Percentiles rank a stretch among this genome's conserved stretches.
These are phyloP conservation scores for Mycena haematopus DNA, from an alignment of 768 basidiomycete species.

Conservation along the genomic window DNA sequence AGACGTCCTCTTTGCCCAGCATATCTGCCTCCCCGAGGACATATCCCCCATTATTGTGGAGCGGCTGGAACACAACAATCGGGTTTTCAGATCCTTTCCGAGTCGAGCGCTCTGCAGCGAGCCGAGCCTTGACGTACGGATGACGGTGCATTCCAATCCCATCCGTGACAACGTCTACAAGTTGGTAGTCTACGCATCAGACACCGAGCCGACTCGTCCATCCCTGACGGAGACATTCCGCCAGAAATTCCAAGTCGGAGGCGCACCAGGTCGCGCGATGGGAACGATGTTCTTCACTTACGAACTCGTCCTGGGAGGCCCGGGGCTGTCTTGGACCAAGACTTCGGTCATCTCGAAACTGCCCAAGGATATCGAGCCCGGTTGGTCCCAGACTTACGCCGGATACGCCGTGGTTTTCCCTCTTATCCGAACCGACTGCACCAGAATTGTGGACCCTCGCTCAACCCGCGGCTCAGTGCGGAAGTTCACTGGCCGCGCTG, in stretches of 20 bases:
- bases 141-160: conserved; percentile 1
- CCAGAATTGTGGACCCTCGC: not conserved
- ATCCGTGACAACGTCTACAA: not conserved
- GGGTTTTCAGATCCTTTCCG: not conserved
- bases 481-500: too few relatives aligned
- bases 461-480: not conserved
- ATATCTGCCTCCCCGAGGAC: not conserved
- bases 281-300: not conserved
- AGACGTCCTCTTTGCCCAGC: not conserved
- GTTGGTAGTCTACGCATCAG: not conserved
- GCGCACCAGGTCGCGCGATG: not conserved
- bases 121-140: not conserved
- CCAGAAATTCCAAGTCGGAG: not conserved
- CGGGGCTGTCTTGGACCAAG: conserved; percentile 23
- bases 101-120: not conserved
- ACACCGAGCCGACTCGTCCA: not conserved
- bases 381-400: not conserved
- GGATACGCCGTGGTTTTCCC: not conserved
- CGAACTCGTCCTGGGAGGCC: not conserved
- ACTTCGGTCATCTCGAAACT: not conserved
- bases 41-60: not conserved
- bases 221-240: not conserved
- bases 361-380: not conserved
- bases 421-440: too few relatives aligned
- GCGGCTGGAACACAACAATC: not conserved